Evolutionary conservation across 2,329 filamentous ascomycete species (phyloP), one percentile per base, ranked within the genome.

Genomic region (Dothideomycetidae sp.): DNA sequence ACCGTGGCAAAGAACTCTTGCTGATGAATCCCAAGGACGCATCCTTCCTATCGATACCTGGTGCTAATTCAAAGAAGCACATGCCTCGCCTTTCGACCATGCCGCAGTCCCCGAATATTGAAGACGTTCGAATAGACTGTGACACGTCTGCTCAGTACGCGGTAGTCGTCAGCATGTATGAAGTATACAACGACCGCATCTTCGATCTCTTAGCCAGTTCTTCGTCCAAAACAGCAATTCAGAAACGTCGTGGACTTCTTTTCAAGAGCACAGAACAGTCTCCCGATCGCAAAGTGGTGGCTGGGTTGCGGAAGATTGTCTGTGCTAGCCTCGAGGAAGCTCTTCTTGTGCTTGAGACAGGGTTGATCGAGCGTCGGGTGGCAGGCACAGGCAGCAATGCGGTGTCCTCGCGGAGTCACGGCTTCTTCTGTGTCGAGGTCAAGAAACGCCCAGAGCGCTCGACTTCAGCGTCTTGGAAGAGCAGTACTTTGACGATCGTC

Each of bases 111-210:
- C 88, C 88, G 5, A 76, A 85, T 45, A 73, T 93, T 36, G 74
- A 75, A 56, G 67, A 76, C 36, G 64, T 93, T 30, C 63, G 69
- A 3, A 67, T 92, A 0, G 67, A 74, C 0, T 65, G 75, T 33
- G 80, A 86, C 44, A 65, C 68, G 1, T 70, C 71, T 13, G 73
- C 78, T 38, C 83, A 93, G 48, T 94, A 94, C 49, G 79, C 81
- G 3, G 75, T 98, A 37, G 65, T 98, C 9, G 70, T 98, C 14
- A 93, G 85, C 37, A 98, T 98, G 86, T 96, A 96, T 58, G 90
- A 98, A 57, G 88, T 98, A 1, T 94, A 98, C 64, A 98, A 98
- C 53, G 88, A 98, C 60, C 78, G 86, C 23, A 96, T 98, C 47
- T 96, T 92, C 55, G 90, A 98, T 51, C 73, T 98, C 0, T 66